Percentiles rank a stretch among this genome's conserved stretches.
These are phyloP conservation scores for Tricholomella constricta DNA, from an alignment of 768 basidiomycete genomes.

Conservation along the genomic window DNA sequence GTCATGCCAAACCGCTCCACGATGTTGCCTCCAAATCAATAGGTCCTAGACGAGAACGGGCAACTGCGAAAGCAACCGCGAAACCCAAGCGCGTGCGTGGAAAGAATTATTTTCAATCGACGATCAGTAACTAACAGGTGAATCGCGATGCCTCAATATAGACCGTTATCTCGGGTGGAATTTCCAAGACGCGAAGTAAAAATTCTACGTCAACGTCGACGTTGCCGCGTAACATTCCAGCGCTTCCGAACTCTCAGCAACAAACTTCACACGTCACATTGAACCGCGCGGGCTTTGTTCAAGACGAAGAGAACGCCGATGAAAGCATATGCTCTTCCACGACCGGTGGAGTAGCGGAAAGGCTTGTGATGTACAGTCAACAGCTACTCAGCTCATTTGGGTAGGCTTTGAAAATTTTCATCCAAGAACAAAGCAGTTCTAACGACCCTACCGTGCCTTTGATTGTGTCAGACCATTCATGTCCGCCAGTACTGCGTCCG, in stretches of 20 bases:
- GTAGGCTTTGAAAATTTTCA: slow-evolving; percentile 35
- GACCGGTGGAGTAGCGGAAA: slow-evolving; percentile 43
- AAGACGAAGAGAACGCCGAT: slow-evolving; percentile 21
- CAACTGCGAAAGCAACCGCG: slow-evolving; percentile 4
- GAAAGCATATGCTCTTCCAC: slow-evolving; percentile 30
- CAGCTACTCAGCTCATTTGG: slow-evolving; percentile 43
- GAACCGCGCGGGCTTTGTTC: slow-evolving; percentile 7
- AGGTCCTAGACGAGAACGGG: neutral
- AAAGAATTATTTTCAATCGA: slow-evolving; percentile 7
- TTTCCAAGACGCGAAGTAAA: slow-evolving; percentile 25
- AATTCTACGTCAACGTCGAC: slow-evolving; percentile 8
- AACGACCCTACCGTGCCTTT: slow-evolving; percentile 14
- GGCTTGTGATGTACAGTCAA: slow-evolving; percentile 53
- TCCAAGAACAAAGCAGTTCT: slow-evolving; percentile 5
- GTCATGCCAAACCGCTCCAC: neutral
- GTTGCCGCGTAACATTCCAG: slow-evolving; percentile 6
- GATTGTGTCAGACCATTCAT: slow-evolving; percentile 14
- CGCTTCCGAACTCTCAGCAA: slow-evolving; percentile 13
- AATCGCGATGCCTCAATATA: neutral
- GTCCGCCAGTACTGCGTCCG: slow-evolving; percentile 1
- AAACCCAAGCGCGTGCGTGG: slow-evolving; percentile 15
- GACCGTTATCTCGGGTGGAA: slow-evolving; percentile 29
- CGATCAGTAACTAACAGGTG: slow-evolving; percentile 7
- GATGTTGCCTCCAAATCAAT: neutral
- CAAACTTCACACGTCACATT: neutral